Evolutionary conservation across 495 filamentous ascomycete genomes (phyloP).

Genomic region (Tirmania nivea): DNA sequence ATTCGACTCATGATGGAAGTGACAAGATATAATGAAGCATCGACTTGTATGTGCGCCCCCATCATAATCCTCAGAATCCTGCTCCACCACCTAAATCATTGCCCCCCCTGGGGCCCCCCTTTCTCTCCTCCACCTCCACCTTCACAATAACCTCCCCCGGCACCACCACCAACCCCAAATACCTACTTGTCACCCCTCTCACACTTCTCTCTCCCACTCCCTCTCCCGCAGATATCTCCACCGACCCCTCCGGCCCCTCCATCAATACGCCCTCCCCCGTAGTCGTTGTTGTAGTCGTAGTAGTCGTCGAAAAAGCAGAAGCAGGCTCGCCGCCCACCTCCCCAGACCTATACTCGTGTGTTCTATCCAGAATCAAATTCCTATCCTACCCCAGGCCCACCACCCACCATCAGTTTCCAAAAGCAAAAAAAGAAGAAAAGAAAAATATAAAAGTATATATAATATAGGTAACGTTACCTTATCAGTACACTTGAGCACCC

Average conservation of each 20-base stretch:
- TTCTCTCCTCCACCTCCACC: constrained; percentile 61
- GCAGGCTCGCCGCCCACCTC: too few relatives aligned
- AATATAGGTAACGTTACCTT: constrained; percentile 33
- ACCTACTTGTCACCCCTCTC: constrained; percentile 55
- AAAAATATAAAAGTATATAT: too few relatives aligned
- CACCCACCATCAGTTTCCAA: neutral
- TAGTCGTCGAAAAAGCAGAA: neutral
- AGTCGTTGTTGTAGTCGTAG: neutral
- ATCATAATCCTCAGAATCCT: too few relatives aligned
- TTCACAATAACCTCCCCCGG: constrained; percentile 67
- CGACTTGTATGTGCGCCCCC: too few relatives aligned
- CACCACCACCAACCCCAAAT: constrained; percentile 74
- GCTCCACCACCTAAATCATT: too few relatives aligned
- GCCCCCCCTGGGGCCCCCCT: neutral
- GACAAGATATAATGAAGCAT: too few relatives aligned
- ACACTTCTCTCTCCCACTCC: constrained; percentile 22
- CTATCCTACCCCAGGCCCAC: constrained; percentile 30
- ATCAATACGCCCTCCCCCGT: neutral
- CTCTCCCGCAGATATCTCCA: constrained; percentile 16
- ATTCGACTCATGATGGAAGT: too few relatives aligned
- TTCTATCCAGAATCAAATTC: constrained; percentile 67
- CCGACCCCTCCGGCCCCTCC: neutral
- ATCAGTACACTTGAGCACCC: constrained; percentile 85
- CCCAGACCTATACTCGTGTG: constrained; percentile 61
- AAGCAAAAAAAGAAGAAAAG: neutral